A percentile compares a stretch with the other conserved stretches of the same genome.
Conservation (phyloP, 495 filamentous ascomycete species). For the Trichoderma reesei region DNA sequence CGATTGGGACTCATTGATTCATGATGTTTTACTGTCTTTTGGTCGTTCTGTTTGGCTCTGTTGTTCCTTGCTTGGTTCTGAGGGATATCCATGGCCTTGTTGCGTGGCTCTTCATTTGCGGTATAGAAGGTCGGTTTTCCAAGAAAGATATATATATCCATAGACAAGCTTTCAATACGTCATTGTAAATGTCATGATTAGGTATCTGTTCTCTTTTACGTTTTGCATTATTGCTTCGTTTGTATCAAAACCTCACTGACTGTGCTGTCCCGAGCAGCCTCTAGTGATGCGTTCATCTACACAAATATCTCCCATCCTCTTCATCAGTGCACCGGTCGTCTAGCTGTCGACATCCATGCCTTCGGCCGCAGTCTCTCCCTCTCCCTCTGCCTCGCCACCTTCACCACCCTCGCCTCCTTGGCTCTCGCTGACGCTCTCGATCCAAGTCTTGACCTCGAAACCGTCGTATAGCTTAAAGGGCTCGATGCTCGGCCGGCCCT, state of each 20-base stretch:
- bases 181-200: constrained; percentile 5
- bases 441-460: constrained; percentile 68
- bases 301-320: constrained; percentile 1
- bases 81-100: constrained; percentile 17
- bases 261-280: background rate
- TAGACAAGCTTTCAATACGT: background rate
- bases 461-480: constrained; percentile 91
- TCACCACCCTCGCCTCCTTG: constrained; percentile 30
- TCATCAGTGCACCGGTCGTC: background rate
- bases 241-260: constrained; percentile 1
- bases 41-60: background rate
- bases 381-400: constrained; percentile 32
- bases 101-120: background rate
- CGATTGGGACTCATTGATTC: background rate
- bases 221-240: constrained; percentile 14
- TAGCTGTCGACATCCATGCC: constrained; percentile 73
- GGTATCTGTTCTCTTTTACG: constrained; percentile 5
- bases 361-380: constrained; percentile 30
- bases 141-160: background rate
- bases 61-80: background rate
- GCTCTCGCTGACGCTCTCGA: constrained; percentile 53
- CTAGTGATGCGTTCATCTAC: constrained; percentile 10
- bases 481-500: constrained; percentile 42
- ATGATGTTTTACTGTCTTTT: background rate
- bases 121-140: constrained; percentile 1